Base-by-base conservation (phyloP, 2,329 filamentous ascomycete species). In the Diaporthe humulicola region DNA sequence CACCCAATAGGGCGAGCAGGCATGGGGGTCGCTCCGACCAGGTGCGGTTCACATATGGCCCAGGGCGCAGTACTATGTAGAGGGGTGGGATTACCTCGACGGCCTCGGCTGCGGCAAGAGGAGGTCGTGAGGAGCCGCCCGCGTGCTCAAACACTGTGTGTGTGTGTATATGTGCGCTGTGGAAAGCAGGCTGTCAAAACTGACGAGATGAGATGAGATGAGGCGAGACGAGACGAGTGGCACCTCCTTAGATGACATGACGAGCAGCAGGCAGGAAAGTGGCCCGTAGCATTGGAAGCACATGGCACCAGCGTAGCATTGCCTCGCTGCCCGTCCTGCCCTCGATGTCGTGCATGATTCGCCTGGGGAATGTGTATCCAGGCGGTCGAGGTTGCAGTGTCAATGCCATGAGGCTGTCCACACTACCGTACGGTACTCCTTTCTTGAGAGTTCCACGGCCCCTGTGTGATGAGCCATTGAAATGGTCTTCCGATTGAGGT, bases 291-390 rank as follows among this genome's bases (percentile, higher is more conserved):
- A 54, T 69, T 54, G 64, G 64, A 40, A 69, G 64, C 64, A 69
- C 64, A 69, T 69, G 64, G 64, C 64, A 67, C 12, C 64, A 69
- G 64, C 64, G 64, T 69, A 69, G 64, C 48, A 69, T 69, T 69
- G 64, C 64, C 64, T 54, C 22, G 38, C 30, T 69, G 48, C n/a
- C 48, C 22, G 64, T 54, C 48, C 64, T 54, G 48, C 8, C 45
- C 28, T 54, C 60, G 64, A 69, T 69, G 64, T 69, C 64, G 64
- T 69, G 64, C 64, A 69, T 69, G 48, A 69, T 69, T 69, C 64
- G 64, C 48, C 64, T 69, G 48, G 64, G 33, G 7, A 52, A 67
- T 52, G 33, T 22, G 14, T 52, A 50, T 38, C 64, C 45, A 67
- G 45, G n/a, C 64, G 22, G 45, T 67, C 45, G 30, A 67, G 45